Base-by-base conservation (phyloP, 116 monocot species). In the Iris pallida region DNA sequence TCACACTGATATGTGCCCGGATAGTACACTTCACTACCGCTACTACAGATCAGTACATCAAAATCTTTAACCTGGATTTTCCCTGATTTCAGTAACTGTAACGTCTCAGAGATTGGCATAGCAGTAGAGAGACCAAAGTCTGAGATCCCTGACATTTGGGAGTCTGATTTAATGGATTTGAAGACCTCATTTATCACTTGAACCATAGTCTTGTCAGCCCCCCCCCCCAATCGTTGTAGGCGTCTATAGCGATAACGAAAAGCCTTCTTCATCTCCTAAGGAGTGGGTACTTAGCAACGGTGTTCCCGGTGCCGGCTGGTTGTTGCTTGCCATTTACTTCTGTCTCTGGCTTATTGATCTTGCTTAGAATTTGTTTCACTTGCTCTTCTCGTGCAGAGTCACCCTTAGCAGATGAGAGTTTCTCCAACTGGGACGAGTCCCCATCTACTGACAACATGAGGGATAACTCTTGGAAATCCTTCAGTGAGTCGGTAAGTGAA, bases 21-120 rank as follows among this genome's bases (percentile, higher is more conserved):
- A 47, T 87, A 87, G 47, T 77, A 87, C 40, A 87, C 53, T 64
- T 80, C 87, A 58, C 80, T 71, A 7, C 87, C 87, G 71, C 87
- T 87, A 53, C 74, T 79, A 61, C 83, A 87, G n/a, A 87, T 83
- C 20, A 87, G 53, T 45, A 80, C 83, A 71, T 87, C 87, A 59
- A 87, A 87, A 64, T 83, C 83, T 16, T 45, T 83, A 18, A 64
- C 57, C 6, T 45, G 69, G 7, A 82, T 80, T 49, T 70, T 80
- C 45, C 68, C 79, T 16, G 62, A 58, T n/a, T 77, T 74, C 15
- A 83, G 30, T 5, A 87, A 52, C 1, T 71, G 54, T 20, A 80
- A 30, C 13, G 68, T 80, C 20, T 83, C 83, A 0, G 74, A 60
- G 6, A 83, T 56, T 5, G 83, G 53, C 83, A 83, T 83, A 0